A percentile compares a stretch with the other conserved stretches of the same genome.
Conservation (phyloP, 768 basidiomycete species). For the Auriscalpium vulgare region DNA sequence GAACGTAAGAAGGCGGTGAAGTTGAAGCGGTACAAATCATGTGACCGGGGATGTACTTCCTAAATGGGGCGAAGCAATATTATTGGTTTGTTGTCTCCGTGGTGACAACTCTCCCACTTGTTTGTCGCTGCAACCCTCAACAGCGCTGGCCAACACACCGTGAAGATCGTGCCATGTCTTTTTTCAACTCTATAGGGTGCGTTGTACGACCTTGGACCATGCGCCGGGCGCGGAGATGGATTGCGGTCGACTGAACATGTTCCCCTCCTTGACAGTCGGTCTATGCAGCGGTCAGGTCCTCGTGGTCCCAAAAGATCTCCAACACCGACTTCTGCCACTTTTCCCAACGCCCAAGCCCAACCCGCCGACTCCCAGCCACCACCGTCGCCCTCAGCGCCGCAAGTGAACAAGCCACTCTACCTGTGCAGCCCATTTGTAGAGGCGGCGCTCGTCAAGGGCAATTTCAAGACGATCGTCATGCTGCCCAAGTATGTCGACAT, state of each 20-base stretch:
- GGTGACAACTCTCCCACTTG: too few relatives aligned
- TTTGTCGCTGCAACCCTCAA: too few relatives aligned
- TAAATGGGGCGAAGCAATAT: too few relatives aligned
- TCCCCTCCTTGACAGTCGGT: slow-evolving; percentile 38
- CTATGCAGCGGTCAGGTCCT: slow-evolving; percentile 62
- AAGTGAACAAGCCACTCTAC: slow-evolving; percentile 63
- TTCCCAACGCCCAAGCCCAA: slow-evolving; percentile 25
- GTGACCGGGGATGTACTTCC: too few relatives aligned
- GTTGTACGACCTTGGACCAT: slow-evolving; percentile 17
- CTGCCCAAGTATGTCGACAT: slow-evolving; percentile 92
- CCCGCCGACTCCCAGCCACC: slow-evolving; percentile 29
- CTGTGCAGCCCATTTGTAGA: slow-evolving; percentile 93
- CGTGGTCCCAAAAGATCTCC: slow-evolving; percentile 64
- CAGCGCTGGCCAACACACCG: neutral
- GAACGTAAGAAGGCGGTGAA: too few relatives aligned
- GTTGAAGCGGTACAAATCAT: too few relatives aligned
- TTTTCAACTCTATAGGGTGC: slow-evolving; percentile 77
- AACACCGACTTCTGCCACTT: slow-evolving; percentile 64
- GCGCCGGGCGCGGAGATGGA: neutral
- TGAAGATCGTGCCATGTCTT: slow-evolving; percentile 45
- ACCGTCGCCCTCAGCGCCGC: slow-evolving; percentile 33
- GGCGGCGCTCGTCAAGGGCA: slow-evolving; percentile 92
- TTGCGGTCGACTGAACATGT: neutral
- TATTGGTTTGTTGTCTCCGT: too few relatives aligned
- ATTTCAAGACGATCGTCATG: slow-evolving; percentile 97